Percentiles rank a stretch among this genome's conserved stretches.
phyloP scores from a whole-genome alignment of 2,329 filamentous ascomycete species.

The Aspergillus sp. region DNA sequence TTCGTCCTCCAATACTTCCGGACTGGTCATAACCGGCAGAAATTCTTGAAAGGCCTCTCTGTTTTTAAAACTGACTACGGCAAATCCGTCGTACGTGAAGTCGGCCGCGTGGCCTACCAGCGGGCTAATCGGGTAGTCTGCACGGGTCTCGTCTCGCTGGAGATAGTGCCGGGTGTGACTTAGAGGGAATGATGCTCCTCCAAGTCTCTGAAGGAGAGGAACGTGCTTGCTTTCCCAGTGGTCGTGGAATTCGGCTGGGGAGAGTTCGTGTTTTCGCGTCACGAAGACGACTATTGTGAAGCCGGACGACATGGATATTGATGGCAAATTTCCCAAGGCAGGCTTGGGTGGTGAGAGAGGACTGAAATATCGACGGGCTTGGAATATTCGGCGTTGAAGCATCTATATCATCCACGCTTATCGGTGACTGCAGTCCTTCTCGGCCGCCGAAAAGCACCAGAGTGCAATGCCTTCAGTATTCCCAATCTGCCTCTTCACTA shows the following conservation, averaged over 20 bases:
- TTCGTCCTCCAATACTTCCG: background rate
- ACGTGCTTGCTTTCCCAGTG: background rate
- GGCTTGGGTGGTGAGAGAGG: no score
- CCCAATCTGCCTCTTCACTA: background rate
- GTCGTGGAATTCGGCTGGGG: background rate
- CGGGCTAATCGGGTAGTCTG: background rate
- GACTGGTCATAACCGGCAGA: background rate
- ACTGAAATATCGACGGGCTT: no score
- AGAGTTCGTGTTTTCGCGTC: background rate
- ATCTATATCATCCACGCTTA: no score
- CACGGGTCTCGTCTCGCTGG: background rate
- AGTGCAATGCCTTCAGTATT: background rate
- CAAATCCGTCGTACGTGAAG: background rate
- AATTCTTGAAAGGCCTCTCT: background rate
- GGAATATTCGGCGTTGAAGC: no score
- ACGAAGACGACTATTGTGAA: background rate
- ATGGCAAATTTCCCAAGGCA: no score
- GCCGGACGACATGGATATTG: background rate
- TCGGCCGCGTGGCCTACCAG: background rate
- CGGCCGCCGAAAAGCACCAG: background rate
- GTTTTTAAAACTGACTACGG: background rate
- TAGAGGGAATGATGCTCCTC: background rate
- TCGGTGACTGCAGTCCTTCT: background rate
- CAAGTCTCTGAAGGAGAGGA: background rate
- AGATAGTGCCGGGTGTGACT: constrained; percentile 3